Conservation (phyloP, 164 flowering plant genomes). For the Euptelea pleiosperma region DNA sequence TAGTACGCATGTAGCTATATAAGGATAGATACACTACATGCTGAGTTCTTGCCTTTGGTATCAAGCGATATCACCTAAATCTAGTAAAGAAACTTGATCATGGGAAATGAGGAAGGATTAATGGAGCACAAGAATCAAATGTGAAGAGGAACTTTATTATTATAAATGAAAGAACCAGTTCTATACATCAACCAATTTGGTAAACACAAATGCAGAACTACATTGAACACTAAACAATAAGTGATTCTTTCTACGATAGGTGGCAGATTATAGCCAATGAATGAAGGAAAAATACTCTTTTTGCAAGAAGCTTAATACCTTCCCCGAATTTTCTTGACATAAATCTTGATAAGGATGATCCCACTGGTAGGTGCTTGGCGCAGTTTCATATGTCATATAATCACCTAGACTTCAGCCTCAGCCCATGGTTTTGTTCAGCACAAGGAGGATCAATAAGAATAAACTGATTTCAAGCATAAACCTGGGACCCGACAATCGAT, state of each 20-base stretch:
- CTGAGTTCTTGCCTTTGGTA: too few species aligned
- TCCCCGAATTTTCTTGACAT: neutral
- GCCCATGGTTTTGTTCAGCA: constrained; percentile 36
- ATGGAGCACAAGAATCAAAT: neutral
- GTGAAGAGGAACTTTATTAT: neutral
- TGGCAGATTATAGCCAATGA: neutral
- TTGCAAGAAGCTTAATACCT: constrained; percentile 12
- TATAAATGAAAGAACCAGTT: neutral
- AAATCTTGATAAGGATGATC: neutral
- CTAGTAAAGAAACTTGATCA: too few species aligned
- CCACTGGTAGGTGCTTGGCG: neutral
- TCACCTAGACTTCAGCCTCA: constrained; percentile 13
- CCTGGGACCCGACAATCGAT: constrained; percentile 36
- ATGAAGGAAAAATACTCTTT: neutral
- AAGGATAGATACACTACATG: too few species aligned
- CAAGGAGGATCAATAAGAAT: constrained; percentile 50
- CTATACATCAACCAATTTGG: constrained; percentile 7
- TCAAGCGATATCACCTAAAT: too few species aligned
- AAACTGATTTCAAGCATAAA: constrained; percentile 42
- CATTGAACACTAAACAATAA: neutral
- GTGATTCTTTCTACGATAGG: neutral
- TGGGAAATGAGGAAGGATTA: neutral
- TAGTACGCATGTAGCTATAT: too few species aligned
- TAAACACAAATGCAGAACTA: neutral
- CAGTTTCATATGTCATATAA: neutral